Conservation (phyloP, 1,284 basidiomycete species). For the Sporisorium reilianum region DNA sequence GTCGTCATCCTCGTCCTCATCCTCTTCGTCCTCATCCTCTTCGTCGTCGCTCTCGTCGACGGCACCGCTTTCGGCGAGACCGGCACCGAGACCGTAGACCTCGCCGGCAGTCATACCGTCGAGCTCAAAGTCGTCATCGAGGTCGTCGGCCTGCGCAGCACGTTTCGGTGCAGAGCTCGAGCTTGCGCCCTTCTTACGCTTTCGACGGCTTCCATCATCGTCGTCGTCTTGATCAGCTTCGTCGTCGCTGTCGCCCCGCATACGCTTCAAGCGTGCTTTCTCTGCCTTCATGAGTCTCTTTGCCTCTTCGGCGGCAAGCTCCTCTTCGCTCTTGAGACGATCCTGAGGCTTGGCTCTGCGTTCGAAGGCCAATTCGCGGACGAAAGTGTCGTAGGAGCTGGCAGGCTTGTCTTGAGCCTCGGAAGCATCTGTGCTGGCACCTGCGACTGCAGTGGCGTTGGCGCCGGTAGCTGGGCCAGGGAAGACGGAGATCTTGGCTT, state of each 20-base stretch:
- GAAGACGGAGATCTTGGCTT: slow-evolving; percentile 36
- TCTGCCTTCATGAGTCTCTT: slow-evolving; percentile 88
- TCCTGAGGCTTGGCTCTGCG: slow-evolving; percentile 94
- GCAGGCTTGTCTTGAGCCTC: slow-evolving; percentile 33
- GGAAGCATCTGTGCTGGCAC: slow-evolving; percentile 9
- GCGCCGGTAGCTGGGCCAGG: slow-evolving; percentile 37
- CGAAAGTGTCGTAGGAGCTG: slow-evolving; percentile 84
- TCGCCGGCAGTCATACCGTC: slow-evolving; percentile 59
- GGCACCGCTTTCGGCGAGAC: slow-evolving; percentile 62
- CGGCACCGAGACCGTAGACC: slow-evolving; percentile 60
- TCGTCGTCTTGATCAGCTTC: slow-evolving; percentile 68
- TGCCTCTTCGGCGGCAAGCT: slow-evolving; percentile 88
- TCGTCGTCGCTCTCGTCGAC: slow-evolving; percentile 70
- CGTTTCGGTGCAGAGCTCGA: slow-evolving; percentile 69
- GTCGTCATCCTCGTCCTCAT: slow-evolving; percentile 69
- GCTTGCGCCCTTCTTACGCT: slow-evolving; percentile 65
- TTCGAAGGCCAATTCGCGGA: slow-evolving; percentile 92
- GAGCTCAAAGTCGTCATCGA: slow-evolving; percentile 86
- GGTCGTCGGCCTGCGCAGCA: slow-evolving; percentile 79
- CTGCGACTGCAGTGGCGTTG: slow-evolving; percentile 31
- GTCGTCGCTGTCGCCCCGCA: slow-evolving; percentile 81
- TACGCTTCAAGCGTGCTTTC: slow-evolving; percentile 80
- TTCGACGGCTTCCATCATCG: slow-evolving; percentile 49
- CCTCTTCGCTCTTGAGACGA: slow-evolving; percentile 95
- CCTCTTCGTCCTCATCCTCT: slow-evolving; percentile 64